These are phyloP conservation scores for Talaromyces sp. DNA, from an alignment of 2,329 filamentous ascomycete genomes.

Conservation along the genomic window DNA sequence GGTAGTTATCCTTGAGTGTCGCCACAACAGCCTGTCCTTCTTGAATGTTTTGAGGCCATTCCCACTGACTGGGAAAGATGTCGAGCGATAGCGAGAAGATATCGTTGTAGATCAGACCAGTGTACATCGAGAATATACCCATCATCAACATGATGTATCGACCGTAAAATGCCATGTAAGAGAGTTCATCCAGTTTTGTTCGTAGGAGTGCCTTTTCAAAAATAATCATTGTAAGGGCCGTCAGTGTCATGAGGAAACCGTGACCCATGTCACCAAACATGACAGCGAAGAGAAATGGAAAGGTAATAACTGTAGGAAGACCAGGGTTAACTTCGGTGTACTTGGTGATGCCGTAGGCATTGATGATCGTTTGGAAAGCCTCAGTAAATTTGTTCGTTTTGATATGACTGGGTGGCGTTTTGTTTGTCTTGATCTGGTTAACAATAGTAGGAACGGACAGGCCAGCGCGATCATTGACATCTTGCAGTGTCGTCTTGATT, in stretches of 20 bases:
- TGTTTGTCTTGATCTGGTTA: constrained; percentile 95
- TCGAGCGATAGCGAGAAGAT: constrained; percentile 91
- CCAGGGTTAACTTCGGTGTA: constrained; percentile 97
- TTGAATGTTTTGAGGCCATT: constrained; percentile 68
- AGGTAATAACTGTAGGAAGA: constrained; percentile 90
- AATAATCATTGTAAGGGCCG: constrained; percentile 89
- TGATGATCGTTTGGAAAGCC: constrained; percentile 97
- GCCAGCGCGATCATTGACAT: constrained; percentile 93
- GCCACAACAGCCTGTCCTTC: constrained; percentile 61
- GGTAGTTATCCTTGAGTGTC: constrained; percentile 66
- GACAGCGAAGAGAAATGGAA: constrained; percentile 98
- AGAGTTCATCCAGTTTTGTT: constrained; percentile 94
- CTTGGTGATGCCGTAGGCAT: constrained; percentile 95
- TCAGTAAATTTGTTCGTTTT: constrained; percentile 99
- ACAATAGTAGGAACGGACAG: constrained; percentile 97
- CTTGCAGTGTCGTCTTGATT: constrained; percentile 89
- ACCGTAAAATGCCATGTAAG: constrained; percentile 98
- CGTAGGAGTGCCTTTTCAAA: constrained; percentile 77
- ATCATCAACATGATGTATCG: constrained; percentile 98
- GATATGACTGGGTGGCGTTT: constrained; percentile 93
- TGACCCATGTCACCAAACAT: constrained; percentile 99
- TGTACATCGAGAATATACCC: constrained; percentile 95
- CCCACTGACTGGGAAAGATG: constrained; percentile 84
- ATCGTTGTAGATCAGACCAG: constrained; percentile 96
- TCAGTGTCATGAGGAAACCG: constrained; percentile 78